Conservation (phyloP, 805 yeast genomes). For the Monosporozyma aerobia region DNA sequence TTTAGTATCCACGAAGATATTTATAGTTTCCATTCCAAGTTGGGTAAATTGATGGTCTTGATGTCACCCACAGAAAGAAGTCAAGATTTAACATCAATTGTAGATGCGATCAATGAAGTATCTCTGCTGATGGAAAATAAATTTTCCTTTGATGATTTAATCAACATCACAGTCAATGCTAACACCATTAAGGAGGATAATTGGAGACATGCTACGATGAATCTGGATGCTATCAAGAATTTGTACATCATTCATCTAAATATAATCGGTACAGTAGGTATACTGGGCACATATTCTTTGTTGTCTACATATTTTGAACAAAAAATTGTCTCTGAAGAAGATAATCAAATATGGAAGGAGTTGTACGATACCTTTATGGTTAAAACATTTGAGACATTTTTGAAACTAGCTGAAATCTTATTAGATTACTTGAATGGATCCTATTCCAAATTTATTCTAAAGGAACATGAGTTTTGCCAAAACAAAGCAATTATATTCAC, state of each 20-base stretch:
- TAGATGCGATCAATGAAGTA: conserved; percentile 6
- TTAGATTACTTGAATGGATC: conserved; percentile 8
- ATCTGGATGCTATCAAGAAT: conserved; percentile 4
- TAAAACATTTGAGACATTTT: conserved; percentile 4
- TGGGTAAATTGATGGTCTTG: conserved; percentile 6
- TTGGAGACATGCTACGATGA: conserved; percentile 9
- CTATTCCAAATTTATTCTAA: neutral
- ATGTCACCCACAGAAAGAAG: neutral
- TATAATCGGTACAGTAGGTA: conserved; percentile 7
- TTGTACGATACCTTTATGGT: conserved; percentile 8
- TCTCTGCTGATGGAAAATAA: conserved; percentile 5
- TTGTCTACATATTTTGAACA: conserved; percentile 13
- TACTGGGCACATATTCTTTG: conserved; percentile 8
- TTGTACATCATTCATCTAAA: conserved; percentile 9
- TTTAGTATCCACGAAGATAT: conserved; percentile 9
- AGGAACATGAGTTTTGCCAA: conserved; percentile 5
- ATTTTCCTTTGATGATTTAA: conserved; percentile 9
- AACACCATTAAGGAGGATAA: neutral
- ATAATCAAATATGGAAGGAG: conserved; percentile 3
- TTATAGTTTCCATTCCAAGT: conserved; percentile 10
- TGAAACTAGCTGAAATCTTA: conserved; percentile 3
- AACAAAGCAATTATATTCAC: conserved; percentile 10
- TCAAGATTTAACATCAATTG: conserved; percentile 6
- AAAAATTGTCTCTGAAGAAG: neutral
- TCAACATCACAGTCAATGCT: neutral